These are phyloP conservation scores for Solanum hybrid DNA, from an alignment of 305 asterid genomes.

Conservation along the genomic window DNA sequence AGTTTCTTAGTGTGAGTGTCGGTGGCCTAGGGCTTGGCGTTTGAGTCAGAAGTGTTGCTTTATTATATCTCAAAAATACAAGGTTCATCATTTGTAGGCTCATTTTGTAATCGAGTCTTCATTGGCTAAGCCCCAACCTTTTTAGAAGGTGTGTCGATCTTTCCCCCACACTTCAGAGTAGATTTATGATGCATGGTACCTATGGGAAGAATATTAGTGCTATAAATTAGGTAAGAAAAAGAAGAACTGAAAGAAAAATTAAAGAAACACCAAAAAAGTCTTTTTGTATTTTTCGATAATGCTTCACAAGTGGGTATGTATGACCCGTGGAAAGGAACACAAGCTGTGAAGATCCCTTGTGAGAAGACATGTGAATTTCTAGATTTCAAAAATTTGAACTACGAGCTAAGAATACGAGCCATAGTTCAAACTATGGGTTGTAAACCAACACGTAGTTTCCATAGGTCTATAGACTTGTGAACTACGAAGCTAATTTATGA, in stretches of 20 bases:
- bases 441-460: neutral
- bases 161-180: neutral
- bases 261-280: neutral
- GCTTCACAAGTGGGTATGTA: neutral
- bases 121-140: too few relatives aligned
- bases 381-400: neutral
- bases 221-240: neutral
- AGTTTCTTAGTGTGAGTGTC: neutral
- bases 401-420: neutral
- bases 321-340: neutral
- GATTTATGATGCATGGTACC: neutral
- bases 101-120: too few relatives aligned
- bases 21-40: neutral
- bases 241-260: too few relatives aligned
- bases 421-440: neutral
- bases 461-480: neutral
- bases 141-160: too few relatives aligned
- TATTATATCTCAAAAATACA: too few relatives aligned
- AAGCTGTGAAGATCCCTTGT: too few relatives aligned
- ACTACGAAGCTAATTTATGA: neutral
- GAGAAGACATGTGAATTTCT: neutral
- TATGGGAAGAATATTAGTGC: neutral
- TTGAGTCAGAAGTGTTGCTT: too few relatives aligned
- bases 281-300: neutral
- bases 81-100: too few relatives aligned